Conservation (phyloP, 2,329 filamentous ascomycete species). For the Botryotinia globosa region DNA sequence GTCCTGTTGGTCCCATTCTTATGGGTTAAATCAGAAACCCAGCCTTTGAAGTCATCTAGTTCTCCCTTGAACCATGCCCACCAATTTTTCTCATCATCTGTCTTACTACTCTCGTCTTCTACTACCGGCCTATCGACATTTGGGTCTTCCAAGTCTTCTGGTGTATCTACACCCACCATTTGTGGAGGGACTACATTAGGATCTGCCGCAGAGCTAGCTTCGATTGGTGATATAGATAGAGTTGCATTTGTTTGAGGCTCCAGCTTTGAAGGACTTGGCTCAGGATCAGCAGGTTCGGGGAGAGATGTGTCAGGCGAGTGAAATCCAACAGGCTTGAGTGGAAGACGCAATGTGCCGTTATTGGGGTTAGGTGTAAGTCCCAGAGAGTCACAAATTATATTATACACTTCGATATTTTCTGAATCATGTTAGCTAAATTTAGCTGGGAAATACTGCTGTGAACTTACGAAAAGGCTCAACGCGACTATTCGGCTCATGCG, state of each 20-base stretch:
- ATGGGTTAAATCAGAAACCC: slow-evolving; percentile 23
- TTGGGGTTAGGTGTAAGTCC: slow-evolving; percentile 71
- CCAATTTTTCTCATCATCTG: slow-evolving; percentile 39
- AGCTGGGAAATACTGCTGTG: background rate
- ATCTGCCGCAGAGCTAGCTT: slow-evolving; percentile 33
- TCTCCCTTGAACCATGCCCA: slow-evolving; percentile 54
- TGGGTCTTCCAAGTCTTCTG: slow-evolving; percentile 28
- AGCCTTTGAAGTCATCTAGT: slow-evolving; percentile 42
- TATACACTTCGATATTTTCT: slow-evolving; percentile 96
- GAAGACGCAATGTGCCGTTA: slow-evolving; percentile 80
- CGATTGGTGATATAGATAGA: slow-evolving; percentile 36
- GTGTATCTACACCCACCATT: slow-evolving; percentile 34
- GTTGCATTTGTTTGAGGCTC: slow-evolving; percentile 26
- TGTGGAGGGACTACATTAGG: slow-evolving; percentile 30
- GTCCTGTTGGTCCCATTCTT: slow-evolving; percentile 9
- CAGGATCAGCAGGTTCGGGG: slow-evolving; percentile 54
- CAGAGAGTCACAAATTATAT: slow-evolving; percentile 86
- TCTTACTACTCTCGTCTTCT: slow-evolving; percentile 29
- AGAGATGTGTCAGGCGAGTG: slow-evolving; percentile 53
- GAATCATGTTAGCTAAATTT: slow-evolving; percentile 33
- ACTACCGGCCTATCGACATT: slow-evolving; percentile 31
- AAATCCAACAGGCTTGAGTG: slow-evolving; percentile 46
- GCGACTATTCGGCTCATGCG: slow-evolving; percentile 76
- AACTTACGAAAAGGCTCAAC: slow-evolving; percentile 77
- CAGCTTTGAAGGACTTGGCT: slow-evolving; percentile 2